phyloP scores from a whole-genome alignment of 2,329 filamentous ascomycete genomes.

The Xylaria digitata region DNA sequence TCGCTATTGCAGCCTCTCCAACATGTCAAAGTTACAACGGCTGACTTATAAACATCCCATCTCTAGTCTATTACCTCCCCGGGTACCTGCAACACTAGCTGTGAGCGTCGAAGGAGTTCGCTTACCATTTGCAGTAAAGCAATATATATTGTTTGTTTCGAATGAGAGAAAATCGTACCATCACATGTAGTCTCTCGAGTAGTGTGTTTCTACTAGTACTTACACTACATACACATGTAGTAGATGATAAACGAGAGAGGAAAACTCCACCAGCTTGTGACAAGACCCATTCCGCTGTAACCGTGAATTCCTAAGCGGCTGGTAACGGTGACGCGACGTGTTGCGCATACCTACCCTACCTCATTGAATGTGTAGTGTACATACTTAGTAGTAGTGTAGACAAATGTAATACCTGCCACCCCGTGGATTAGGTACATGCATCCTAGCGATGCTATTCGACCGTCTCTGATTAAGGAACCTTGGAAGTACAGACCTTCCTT shows the following conservation, averaged over 20 bases:
- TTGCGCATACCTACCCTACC: neutral
- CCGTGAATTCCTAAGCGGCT: slow-evolving; percentile 10
- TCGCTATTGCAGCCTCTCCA: slow-evolving; percentile 47
- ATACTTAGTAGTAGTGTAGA: no score
- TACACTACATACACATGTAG: no score
- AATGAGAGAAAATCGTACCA: slow-evolving; percentile 29
- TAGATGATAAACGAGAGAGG: slow-evolving; percentile 1
- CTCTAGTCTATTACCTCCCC: neutral
- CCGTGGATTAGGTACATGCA: neutral
- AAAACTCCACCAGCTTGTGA: slow-evolving; percentile 28
- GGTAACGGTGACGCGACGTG: slow-evolving; percentile 1
- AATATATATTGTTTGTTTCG: slow-evolving; percentile 14
- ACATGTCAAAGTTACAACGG: slow-evolving; percentile 46
- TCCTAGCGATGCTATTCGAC: neutral
- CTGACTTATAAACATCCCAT: slow-evolving; percentile 19
- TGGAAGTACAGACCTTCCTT: neutral
- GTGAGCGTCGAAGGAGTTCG: slow-evolving; percentile 14
- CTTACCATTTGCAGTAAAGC: slow-evolving; percentile 11
- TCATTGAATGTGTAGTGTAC: no score
- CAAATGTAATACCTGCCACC: neutral
- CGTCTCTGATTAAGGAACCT: no score
- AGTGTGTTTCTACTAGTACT: slow-evolving; percentile 18
- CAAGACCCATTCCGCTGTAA: slow-evolving; percentile 23
- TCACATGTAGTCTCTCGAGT: neutral
- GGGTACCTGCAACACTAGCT: neutral